These are phyloP conservation scores for Tagetes erecta DNA, from an alignment of 129 eudicot genomes.

Conservation along the genomic window DNA sequence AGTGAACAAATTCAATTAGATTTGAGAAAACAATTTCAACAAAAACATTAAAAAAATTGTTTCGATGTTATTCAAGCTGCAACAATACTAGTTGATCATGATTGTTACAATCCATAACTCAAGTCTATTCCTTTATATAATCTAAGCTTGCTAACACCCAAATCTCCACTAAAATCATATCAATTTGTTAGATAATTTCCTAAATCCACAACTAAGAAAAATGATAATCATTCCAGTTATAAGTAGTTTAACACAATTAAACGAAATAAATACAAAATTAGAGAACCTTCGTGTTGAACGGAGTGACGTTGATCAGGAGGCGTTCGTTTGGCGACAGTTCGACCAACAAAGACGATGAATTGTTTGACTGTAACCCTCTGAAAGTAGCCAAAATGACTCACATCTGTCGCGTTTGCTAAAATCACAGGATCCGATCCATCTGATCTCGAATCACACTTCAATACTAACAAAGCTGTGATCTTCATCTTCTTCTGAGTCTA, in stretches of 20 bases:
- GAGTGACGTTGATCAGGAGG: conserved; percentile 86
- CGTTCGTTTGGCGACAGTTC: conserved; percentile 84
- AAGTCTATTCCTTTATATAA: not conserved
- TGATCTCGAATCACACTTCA: conserved; percentile 47
- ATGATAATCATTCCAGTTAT: not conserved
- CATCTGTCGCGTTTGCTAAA: conserved; percentile 72
- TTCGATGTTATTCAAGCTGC: conserved; percentile 2
- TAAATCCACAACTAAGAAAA: not conserved
- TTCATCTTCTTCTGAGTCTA: conserved; percentile 50
- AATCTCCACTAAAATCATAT: not conserved
- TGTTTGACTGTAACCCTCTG: conserved; percentile 77
- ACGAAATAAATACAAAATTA: not conserved
- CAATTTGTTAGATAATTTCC: not conserved
- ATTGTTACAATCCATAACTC: not conserved
- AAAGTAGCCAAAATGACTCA: conserved; percentile 77
- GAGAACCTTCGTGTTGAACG: conserved; percentile 82
- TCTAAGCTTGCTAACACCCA: conserved; percentile 3
- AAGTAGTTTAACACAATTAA: no score
- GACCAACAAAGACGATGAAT: conserved; percentile 77
- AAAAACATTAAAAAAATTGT: not conserved
- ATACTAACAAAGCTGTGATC: conserved; percentile 85
- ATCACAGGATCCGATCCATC: conserved; percentile 76
- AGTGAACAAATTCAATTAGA: conserved; percentile 13
- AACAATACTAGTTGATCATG: not conserved
- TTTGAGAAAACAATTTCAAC: not conserved